Percentiles rank a stretch among this genome's conserved stretches.
These are phyloP conservation scores for Lenzites betulinus DNA, from an alignment of 768 basidiomycete genomes.

Conservation along the genomic window DNA sequence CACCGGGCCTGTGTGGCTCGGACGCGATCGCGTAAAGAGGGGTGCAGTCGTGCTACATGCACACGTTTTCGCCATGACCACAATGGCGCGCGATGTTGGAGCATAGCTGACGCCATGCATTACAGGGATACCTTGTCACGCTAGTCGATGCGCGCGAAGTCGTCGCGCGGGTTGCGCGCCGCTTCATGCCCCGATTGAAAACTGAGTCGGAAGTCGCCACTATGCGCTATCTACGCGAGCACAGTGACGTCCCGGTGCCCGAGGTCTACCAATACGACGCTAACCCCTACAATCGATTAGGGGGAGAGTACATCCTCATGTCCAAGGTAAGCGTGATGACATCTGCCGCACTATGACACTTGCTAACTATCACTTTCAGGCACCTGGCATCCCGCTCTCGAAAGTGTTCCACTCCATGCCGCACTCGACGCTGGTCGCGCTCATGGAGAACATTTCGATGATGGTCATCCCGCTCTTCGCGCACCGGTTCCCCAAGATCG, in stretches of 20 bases:
- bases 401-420: constrained; percentile 71
- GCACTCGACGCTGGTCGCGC: constrained; percentile 60
- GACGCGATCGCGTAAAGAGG: background rate
- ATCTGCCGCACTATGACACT: background rate
- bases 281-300: constrained; percentile 82
- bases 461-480: constrained; percentile 74
- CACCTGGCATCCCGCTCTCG: constrained; percentile 69
- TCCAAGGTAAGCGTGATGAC: constrained; percentile 57
- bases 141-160: constrained; percentile 61
- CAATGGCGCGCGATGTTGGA: no score
- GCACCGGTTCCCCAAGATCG: constrained; percentile 75
- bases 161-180: constrained; percentile 79
- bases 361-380: constrained; percentile 43
- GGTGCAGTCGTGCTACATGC: background rate
- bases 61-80: background rate
- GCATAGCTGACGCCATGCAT: background rate
- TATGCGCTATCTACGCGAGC: constrained; percentile 73
- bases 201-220: constrained; percentile 88
- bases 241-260: constrained; percentile 74
- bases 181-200: constrained; percentile 85
- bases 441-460: constrained; percentile 68
- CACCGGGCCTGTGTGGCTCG: background rate
- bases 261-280: constrained; percentile 76
- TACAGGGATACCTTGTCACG: constrained; percentile 75
- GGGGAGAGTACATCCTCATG: constrained; percentile 87